phyloP scores from a whole-genome alignment of 1,284 basidiomycete genomes.

The Phaffia rhodozyma region DNA sequence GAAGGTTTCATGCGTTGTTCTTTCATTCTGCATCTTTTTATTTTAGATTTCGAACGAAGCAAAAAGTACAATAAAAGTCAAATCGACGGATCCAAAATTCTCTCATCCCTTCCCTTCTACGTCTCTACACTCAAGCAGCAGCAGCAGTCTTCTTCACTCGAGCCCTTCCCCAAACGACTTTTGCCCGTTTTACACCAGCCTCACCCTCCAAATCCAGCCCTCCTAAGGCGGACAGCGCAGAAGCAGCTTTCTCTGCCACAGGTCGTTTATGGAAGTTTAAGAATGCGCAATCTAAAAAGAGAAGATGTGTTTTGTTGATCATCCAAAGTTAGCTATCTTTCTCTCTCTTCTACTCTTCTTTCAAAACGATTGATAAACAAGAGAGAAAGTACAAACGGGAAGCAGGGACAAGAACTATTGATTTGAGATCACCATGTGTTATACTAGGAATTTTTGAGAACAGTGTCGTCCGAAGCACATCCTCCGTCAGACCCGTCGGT shows the following conservation, averaged over 20 bases:
- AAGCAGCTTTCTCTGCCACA: slow-evolving; percentile 72
- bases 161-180: slow-evolving; percentile 67
- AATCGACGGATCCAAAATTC: no score
- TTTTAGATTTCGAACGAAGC: no score
- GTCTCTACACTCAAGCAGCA: slow-evolving; percentile 20
- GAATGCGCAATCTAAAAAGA: slow-evolving; percentile 68
- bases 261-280: slow-evolving; percentile 77
- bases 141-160: slow-evolving; percentile 47
- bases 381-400: slow-evolving; percentile 12
- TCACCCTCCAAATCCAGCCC: slow-evolving; percentile 69
- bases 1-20: no score
- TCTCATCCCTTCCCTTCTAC: no score
- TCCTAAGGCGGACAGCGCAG: slow-evolving; percentile 57
- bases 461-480: slow-evolving; percentile 63
- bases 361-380: slow-evolving; percentile 17
- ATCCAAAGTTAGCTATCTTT: neutral
- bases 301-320: slow-evolving; percentile 7
- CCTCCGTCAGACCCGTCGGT: slow-evolving; percentile 59
- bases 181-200: slow-evolving; percentile 42
- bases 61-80: no score
- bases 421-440: slow-evolving; percentile 59
- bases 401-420: slow-evolving; percentile 65
- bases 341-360: neutral
- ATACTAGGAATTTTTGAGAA: slow-evolving; percentile 57
- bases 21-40: no score